Base-by-base conservation (phyloP, 371 early-diverging fungal genomes). In the Phascolomyces articulosus region DNA sequence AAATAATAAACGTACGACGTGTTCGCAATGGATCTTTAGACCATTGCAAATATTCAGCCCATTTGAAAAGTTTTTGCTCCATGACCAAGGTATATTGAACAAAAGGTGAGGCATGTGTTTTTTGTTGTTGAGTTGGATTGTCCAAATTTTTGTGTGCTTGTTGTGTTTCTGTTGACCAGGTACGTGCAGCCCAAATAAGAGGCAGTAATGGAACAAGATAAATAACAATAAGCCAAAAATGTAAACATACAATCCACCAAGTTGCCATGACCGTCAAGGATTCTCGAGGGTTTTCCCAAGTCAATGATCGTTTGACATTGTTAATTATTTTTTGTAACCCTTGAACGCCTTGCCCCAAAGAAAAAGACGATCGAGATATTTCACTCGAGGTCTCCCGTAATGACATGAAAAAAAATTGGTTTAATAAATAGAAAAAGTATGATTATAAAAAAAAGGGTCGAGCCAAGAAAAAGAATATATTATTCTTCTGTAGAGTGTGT, bases 161-260 rank as follows among this genome's bases (percentile, higher is more conserved):
- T 23, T 29, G 29, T 13, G 4, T n/a, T 1, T 62, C 21, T 11
- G 41, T 40, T n/a, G 55, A 54, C 63, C 63, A 63, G 0, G 24
- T 55, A n/a, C 44, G 55, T 34, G 59, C 49, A 8, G 51, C 59
- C 58, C 58, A 64, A 38, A 64, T 11, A 47, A 64, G 48, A 16
- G 65, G 65, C 21, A 64, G 34, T 8, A 54, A 24, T 16, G 65
- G 65, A 4, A 64, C 18, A 49, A 59, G 18, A 51, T 64, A 64
- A 21, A 64, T 58, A 4, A 58, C 13, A 8, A 57, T 24, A 10
- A 44, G 26, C 65, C 65, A 64, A 34, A 64, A 51, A 0, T 47
- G 34, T 26, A 58, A 40, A 58, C 65, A 64, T 28, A 59, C 13
- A 8, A 51, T 23, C 55, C 59, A 58, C 65, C 65, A 64, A n/a